phyloP scores from a whole-genome alignment of 345 rosid genomes.

The Arabidopsis arenosa region DNA sequence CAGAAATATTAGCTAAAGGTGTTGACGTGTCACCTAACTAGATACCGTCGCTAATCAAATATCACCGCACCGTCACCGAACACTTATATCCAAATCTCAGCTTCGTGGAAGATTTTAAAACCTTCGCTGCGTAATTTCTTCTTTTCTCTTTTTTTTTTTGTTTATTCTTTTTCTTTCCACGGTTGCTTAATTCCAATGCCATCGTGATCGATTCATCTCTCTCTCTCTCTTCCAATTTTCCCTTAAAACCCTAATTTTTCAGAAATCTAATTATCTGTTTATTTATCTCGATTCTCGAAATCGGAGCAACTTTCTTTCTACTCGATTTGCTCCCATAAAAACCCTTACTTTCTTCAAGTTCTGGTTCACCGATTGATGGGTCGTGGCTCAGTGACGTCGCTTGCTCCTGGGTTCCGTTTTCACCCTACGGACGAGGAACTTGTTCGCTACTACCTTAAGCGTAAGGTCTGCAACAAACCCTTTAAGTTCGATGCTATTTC shows the following conservation, averaged over 20 bases:
- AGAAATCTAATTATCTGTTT: slow-evolving; percentile 14
- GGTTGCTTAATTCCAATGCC: slow-evolving; percentile 33
- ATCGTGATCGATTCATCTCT: slow-evolving; percentile 34
- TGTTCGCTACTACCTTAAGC: slow-evolving; percentile 79
- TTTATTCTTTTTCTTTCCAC: neutral
- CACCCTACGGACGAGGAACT: slow-evolving; percentile 98
- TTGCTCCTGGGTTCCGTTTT: slow-evolving; percentile 97
- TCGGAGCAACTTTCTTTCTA: neutral
- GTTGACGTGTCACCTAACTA: slow-evolving; percentile 35
- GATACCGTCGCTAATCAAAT: neutral
- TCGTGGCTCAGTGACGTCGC: slow-evolving; percentile 58
- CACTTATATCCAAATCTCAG: slow-evolving; percentile 8
- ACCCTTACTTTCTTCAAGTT: slow-evolving; percentile 22
- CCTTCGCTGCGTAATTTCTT: slow-evolving; percentile 13
- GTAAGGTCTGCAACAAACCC: slow-evolving; percentile 76
- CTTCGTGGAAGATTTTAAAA: slow-evolving; percentile 41
- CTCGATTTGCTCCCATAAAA: neutral
- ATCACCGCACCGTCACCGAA: slow-evolving; percentile 26
- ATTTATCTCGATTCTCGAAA: neutral
- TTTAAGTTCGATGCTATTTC: slow-evolving; percentile 77
- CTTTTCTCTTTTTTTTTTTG: neutral
- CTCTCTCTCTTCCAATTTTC: slow-evolving; percentile 14
- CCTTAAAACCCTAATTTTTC: slow-evolving; percentile 42
- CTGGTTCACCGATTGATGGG: slow-evolving; percentile 52
- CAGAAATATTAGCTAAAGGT: neutral